A percentile compares a stretch with the other conserved stretches of the same genome.
phyloP scores from a whole-genome alignment of 2,329 filamentous ascomycete species.

The Eutypella sp. region DNA sequence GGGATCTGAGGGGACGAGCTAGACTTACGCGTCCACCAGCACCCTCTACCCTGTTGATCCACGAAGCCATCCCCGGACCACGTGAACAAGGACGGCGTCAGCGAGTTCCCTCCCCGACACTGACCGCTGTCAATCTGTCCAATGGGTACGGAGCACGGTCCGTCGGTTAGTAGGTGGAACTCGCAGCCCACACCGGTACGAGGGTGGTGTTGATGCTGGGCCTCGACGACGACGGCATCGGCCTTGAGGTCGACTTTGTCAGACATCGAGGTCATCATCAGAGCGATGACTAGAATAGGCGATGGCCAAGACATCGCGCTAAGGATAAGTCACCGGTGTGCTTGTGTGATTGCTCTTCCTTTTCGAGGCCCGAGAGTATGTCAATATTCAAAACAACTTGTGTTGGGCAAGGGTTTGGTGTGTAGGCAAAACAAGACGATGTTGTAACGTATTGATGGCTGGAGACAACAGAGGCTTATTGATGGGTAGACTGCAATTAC shows the following conservation, averaged over 20 bases:
- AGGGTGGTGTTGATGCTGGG: slow-evolving; percentile 29
- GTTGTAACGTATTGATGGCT: background rate
- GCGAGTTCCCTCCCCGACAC: slow-evolving; percentile 49
- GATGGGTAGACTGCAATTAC: background rate
- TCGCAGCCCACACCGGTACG: slow-evolving; percentile 43
- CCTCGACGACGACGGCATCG: slow-evolving; percentile 14
- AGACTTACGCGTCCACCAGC: slow-evolving; percentile 56
- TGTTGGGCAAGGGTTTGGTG: background rate
- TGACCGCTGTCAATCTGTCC: slow-evolving; percentile 60
- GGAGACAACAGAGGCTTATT: too few species aligned
- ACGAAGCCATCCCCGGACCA: slow-evolving; percentile 50
- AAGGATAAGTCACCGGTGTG: too few species aligned
- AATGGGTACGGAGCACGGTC: slow-evolving; percentile 45
- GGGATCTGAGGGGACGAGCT: background rate
- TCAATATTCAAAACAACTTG: slow-evolving; percentile 7
- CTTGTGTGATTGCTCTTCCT: too few species aligned
- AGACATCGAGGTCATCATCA: too few species aligned
- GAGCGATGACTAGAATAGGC: slow-evolving; percentile 14
- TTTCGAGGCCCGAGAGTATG: too few species aligned
- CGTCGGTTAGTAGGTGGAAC: slow-evolving; percentile 48
- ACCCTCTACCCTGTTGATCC: slow-evolving; percentile 53
- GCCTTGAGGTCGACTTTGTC: too few species aligned
- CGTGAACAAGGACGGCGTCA: slow-evolving; percentile 46
- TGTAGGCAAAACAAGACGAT: background rate
- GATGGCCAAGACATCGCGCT: too few species aligned